Conservation (phyloP, 2,329 filamentous ascomycete species). For the Bimuria novae-zelandiae region DNA sequence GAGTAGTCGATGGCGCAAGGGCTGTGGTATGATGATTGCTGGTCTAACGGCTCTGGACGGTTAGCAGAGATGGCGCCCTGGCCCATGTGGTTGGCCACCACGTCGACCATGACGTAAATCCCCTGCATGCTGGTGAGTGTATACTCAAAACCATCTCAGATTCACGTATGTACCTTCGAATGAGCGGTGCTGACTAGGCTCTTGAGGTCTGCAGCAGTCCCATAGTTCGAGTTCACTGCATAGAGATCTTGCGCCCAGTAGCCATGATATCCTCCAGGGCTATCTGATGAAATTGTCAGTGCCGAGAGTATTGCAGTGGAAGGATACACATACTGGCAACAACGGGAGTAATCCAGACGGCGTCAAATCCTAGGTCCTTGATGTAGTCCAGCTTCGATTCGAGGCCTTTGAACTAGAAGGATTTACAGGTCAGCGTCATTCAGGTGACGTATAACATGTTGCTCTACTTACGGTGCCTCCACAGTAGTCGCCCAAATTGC, state of each 20-base stretch:
- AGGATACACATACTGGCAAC: slow-evolving; percentile 34
- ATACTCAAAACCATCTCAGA: not conserved
- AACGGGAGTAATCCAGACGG: slow-evolving; percentile 53
- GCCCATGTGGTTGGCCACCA: slow-evolving; percentile 56
- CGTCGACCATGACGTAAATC: slow-evolving; percentile 57
- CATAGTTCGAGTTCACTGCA: slow-evolving; percentile 55
- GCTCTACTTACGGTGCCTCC: slow-evolving; percentile 48
- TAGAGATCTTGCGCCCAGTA: slow-evolving; percentile 57
- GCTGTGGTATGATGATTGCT: slow-evolving; percentile 31
- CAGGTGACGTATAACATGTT: not conserved
- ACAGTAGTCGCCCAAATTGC: slow-evolving; percentile 49
- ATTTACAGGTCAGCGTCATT: not conserved
- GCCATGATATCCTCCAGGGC: slow-evolving; percentile 55
- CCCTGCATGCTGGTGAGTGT: slow-evolving; percentile 25
- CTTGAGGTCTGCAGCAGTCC: slow-evolving; percentile 53
- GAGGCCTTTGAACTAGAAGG: slow-evolving; percentile 50
- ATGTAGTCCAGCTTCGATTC: slow-evolving; percentile 58
- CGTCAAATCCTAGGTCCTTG: slow-evolving; percentile 55
- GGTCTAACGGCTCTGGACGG: slow-evolving; percentile 33
- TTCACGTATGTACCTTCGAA: slow-evolving; percentile 46
- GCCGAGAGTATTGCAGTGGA: slow-evolving; percentile 20
- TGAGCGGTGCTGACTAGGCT: slow-evolving; percentile 53
- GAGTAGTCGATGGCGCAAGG: slow-evolving; percentile 38
- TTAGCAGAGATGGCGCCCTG: slow-evolving; percentile 32
- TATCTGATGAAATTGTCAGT: slow-evolving; percentile 24